Percentiles rank a stretch among this genome's conserved stretches.
These are phyloP conservation scores for Coniochaeta pulveracea DNA, from an alignment of 2,329 filamentous ascomycete genomes.

Conservation along the genomic window DNA sequence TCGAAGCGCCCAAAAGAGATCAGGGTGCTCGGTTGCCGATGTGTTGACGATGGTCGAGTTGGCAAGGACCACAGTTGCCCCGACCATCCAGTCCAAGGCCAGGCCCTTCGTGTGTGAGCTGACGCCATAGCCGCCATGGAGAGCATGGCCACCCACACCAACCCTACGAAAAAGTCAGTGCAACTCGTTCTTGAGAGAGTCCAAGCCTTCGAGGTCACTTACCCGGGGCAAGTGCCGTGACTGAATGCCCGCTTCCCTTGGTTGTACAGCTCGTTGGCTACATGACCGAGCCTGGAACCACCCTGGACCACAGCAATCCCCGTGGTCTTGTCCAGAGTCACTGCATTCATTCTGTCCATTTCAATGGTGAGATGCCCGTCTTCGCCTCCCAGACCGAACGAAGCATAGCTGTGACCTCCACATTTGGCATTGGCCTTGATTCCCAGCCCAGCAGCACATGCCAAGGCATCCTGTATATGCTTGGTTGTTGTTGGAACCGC, in stretches of 20 bases:
- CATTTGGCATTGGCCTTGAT: conserved; percentile 36
- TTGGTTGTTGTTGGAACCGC: conserved; percentile 27
- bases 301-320: conserved; percentile 31
- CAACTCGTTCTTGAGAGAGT: neutral
- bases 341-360: conserved; percentile 30
- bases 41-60: conserved; percentile 21
- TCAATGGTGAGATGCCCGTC: conserved; percentile 35
- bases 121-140: conserved; percentile 28
- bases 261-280: conserved; percentile 26
- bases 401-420: conserved; percentile 40
- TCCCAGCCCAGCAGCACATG: conserved; percentile 27
- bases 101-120: conserved; percentile 23
- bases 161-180: conserved; percentile 15
- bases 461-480: conserved; percentile 33
- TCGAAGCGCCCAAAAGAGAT: conserved; percentile 30
- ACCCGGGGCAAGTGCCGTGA: conserved; percentile 43
- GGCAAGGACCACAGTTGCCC: conserved; percentile 24
- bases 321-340: conserved; percentile 26
- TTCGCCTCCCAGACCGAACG: conserved; percentile 34
- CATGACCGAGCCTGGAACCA: conserved; percentile 37
- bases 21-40: conserved; percentile 21
- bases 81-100: conserved; percentile 23
- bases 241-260: conserved; percentile 28
- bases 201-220: conserved; percentile 10
- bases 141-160: conserved; percentile 25